These are phyloP conservation scores for Fusarium nisikadoi DNA, from an alignment of 2,329 filamentous ascomycete species.

Conservation along the genomic window DNA sequence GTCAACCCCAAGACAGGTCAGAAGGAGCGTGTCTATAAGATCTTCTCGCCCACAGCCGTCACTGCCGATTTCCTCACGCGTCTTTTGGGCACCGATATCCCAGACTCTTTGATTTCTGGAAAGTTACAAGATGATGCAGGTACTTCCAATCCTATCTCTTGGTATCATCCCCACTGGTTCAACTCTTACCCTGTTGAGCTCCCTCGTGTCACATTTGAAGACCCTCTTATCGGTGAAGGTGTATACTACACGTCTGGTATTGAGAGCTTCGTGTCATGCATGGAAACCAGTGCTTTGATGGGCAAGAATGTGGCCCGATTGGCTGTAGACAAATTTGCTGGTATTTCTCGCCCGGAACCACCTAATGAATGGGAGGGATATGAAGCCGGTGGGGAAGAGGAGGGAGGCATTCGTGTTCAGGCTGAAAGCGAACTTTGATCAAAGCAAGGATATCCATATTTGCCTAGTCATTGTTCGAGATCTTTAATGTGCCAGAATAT, in stretches of 20 bases:
- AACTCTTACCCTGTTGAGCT: conserved; percentile 85
- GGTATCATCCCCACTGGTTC: conserved; percentile 83
- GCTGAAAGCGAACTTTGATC: conserved; percentile 29
- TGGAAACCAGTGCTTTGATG: conserved; percentile 96
- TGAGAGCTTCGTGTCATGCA: conserved; percentile 94
- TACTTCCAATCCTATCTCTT: conserved; percentile 68
- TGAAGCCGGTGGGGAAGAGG: not conserved
- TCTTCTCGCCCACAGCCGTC: conserved; percentile 68
- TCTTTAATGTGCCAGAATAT: not conserved
- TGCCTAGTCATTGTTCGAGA: not conserved
- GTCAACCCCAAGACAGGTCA: conserved; percentile 67
- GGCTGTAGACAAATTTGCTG: conserved; percentile 68
- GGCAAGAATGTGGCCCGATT: conserved; percentile 85
- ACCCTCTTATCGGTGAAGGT: conserved; percentile 73
- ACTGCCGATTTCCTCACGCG: conserved; percentile 63
- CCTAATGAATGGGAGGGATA: not conserved
- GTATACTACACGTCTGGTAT: conserved; percentile 81
- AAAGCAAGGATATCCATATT: not conserved
- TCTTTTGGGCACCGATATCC: conserved; percentile 61
- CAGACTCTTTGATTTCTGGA: conserved; percentile 51
- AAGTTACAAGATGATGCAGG: conserved; percentile 50
- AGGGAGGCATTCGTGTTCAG: conserved; percentile 19
- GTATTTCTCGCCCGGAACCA: conserved; percentile 30
- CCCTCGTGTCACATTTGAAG: conserved; percentile 89
- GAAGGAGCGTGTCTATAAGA: conserved; percentile 71